phyloP scores from a whole-genome alignment of 345 rosid genomes.

The Gossypium longicalyx region DNA sequence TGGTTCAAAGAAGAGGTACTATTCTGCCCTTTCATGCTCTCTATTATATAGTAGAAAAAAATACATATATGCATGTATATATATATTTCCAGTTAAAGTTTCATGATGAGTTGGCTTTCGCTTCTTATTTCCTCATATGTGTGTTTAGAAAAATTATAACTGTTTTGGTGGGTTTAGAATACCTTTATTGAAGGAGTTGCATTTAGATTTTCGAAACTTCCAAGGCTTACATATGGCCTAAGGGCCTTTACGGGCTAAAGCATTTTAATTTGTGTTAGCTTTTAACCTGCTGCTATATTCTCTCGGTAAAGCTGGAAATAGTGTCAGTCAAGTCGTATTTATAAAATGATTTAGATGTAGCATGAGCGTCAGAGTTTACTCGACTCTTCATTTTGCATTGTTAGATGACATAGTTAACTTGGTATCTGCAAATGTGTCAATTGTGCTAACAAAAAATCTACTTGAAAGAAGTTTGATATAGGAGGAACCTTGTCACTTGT shows the following conservation, averaged over 20 bases:
- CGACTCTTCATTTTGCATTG: background rate
- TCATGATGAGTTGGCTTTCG: background rate
- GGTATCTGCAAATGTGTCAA: background rate
- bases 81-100: background rate
- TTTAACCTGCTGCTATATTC: background rate
- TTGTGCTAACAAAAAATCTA: background rate
- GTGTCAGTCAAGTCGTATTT: background rate
- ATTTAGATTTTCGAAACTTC: background rate
- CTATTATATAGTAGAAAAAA: background rate
- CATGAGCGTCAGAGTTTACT: background rate
- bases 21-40: background rate
- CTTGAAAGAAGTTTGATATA: background rate
- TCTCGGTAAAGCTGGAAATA: background rate
- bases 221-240: background rate
- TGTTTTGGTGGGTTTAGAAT: background rate
- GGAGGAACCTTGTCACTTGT: background rate
- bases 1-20: conserved; percentile 77
- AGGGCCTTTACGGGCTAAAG: background rate
- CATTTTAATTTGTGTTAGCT: background rate
- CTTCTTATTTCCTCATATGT: background rate
- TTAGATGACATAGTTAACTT: background rate
- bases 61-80: background rate
- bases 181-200: background rate
- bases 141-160: background rate
- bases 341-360: background rate